Evolutionary conservation across 306 rosid species (phyloP).

Genomic region (Geum urbanum): DNA sequence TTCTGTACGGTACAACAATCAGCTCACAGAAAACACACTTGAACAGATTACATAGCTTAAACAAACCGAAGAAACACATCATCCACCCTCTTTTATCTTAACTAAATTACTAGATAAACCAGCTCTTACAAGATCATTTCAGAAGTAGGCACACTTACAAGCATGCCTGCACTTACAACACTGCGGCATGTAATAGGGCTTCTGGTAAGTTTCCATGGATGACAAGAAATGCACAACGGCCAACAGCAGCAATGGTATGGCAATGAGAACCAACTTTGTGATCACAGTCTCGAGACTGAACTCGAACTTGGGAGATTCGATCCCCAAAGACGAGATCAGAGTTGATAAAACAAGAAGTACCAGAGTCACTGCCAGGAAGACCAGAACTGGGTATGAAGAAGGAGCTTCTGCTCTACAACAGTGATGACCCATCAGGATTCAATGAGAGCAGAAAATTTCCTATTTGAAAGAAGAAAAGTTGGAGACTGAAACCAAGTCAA

Average conservation of each 20-base stretch:
- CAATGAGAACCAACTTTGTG: constrained; percentile 28
- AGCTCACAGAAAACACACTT: not conserved
- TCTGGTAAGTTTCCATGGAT: constrained; percentile 21
- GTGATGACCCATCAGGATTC: constrained; percentile 41
- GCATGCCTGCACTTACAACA: constrained; percentile 29
- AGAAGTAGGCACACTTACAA: constrained; percentile 42
- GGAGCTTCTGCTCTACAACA: constrained; percentile 39
- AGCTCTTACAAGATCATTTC: constrained; percentile 13
- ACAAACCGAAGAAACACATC: not conserved
- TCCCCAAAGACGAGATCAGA: constrained; percentile 15
- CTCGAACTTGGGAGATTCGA: constrained; percentile 23
- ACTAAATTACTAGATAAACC: not conserved
- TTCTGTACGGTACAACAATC: not conserved
- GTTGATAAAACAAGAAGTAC: constrained; percentile 25
- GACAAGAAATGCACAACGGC: constrained; percentile 46
- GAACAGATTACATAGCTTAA: not conserved
- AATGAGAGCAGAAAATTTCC: not conserved
- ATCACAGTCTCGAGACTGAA: constrained; percentile 18
- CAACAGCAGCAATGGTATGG: constrained; percentile 34
- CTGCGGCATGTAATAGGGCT: constrained; percentile 18
- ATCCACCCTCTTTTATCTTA: not conserved
- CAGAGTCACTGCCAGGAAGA: constrained; percentile 47
- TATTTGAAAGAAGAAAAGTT: not conserved
- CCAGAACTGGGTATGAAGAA: constrained; percentile 33
- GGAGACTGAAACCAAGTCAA: constrained; percentile 18